phyloP scores from a whole-genome alignment of 441 rosid species.

The Jatropha multifida region DNA sequence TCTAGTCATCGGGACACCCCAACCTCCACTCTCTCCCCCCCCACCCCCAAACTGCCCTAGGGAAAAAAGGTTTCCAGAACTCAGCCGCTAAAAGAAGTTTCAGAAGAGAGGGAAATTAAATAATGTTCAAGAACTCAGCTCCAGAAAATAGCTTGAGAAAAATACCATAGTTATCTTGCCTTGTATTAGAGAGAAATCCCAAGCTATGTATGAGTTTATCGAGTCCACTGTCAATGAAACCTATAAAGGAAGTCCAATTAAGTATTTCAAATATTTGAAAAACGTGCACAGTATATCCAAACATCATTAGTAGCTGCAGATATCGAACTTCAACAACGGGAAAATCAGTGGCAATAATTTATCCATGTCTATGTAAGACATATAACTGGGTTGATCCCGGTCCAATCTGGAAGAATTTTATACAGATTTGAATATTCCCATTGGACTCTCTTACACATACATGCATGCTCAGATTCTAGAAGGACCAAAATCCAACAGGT shows the following conservation, averaged over 20 bases:
- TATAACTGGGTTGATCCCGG: background rate
- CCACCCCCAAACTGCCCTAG: background rate
- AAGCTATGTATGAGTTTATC: conserved; percentile 85
- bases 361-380: background rate
- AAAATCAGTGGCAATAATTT: background rate
- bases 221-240: conserved; percentile 78
- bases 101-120: background rate
- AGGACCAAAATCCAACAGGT: background rate
- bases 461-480: background rate
- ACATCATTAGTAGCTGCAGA: background rate
- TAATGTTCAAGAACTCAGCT: conserved; percentile 1
- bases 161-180: conserved; percentile 81
- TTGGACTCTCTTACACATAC: background rate
- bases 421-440: background rate
- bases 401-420: conserved; percentile 9
- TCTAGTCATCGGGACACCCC: background rate
- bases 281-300: background rate
- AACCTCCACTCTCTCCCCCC: background rate
- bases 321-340: background rate
- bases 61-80: background rate
- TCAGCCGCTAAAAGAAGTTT: background rate
- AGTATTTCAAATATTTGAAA: background rate
- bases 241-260: conserved; percentile 35
- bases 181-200: conserved; percentile 91
- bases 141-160: conserved; percentile 17